phyloP scores from a whole-genome alignment of 2,329 filamentous ascomycete species.

The Triangularia verruculosa region DNA sequence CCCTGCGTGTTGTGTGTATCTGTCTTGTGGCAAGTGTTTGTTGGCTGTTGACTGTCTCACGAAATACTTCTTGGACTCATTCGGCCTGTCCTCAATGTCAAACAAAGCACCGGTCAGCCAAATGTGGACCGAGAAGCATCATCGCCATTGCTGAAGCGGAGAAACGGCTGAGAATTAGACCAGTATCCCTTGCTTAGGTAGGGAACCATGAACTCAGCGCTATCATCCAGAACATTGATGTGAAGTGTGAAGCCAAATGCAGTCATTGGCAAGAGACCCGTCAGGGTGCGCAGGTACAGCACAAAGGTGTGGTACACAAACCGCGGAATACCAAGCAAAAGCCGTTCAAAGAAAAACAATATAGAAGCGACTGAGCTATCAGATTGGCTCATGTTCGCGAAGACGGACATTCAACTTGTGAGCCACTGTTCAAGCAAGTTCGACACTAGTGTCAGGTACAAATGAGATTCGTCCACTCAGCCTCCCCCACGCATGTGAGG shows the following conservation, averaged over 20 bases:
- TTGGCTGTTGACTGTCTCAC: neutral
- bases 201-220: too few relatives aligned
- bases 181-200: too few relatives aligned
- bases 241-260: too few relatives aligned
- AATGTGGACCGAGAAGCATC: too few relatives aligned
- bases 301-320: neutral
- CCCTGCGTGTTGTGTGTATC: neutral
- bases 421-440: neutral
- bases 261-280: too few relatives aligned
- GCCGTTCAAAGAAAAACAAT: neutral
- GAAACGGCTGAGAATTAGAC: too few relatives aligned
- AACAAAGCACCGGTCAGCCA: neutral
- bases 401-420: neutral
- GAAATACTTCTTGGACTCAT: neutral
- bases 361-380: too few relatives aligned
- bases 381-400: neutral
- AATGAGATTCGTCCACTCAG: neutral
- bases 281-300: neutral
- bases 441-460: neutral
- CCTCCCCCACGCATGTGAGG: neutral
- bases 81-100: neutral
- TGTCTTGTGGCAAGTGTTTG: neutral
- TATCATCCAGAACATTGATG: too few relatives aligned
- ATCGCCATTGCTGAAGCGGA: too few relatives aligned
- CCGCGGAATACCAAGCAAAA: neutral